Base-by-base conservation (phyloP, 495 filamentous ascomycete genomes). In the Pyrenula aspistea region DNA sequence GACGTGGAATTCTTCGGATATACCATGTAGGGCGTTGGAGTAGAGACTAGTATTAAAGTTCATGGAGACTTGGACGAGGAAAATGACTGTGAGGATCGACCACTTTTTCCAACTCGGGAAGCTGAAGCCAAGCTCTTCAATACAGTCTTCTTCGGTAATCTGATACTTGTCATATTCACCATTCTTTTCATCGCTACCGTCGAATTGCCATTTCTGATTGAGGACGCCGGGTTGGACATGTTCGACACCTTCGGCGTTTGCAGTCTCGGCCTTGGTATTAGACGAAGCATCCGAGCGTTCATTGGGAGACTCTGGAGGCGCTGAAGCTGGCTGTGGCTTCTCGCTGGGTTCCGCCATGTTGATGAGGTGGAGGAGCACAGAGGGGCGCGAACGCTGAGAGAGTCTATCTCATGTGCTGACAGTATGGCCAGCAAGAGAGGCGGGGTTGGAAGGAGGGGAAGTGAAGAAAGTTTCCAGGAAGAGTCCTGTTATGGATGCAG, bases 41-140 rank as follows among this genome's bases (percentile, higher is more conserved):
- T 81, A 82, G 23, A 82, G 66, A 36, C 72, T 73, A 20, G 77
- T 79, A 60, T 81, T 81, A 67, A 80, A 76, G 59, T 82, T 82
- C 71, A 83, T 83, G 19, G 73, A 79, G 48, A 72, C 71, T 57
- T 83, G 80, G 22, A 82, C 81, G 49, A 71, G 53, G 62, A 80
- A 84, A 65, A 79, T 83, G 59, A 83, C 75, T 49, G 67, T 61
- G n/a, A 85, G 77, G 63, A 84, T 83, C 55, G 67, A 62, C 82
- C 81, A 84, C 62, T 85, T 85, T 54, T 73, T 75, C 63, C 55
- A 69, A 24, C 63, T 61, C 0, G 75, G 63, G 61, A 77, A 85
- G 11, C 67, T 63, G 62, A 78, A 82, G 20, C 79, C 81, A 11
- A 85, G 68, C 54, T 77, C 61, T 53, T 81, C 74, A 57, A 80